Evolutionary conservation across 106 monocot genomes (phyloP), one percentile per base, ranked within the genome.

Genomic region (Acorus gramineus): DNA sequence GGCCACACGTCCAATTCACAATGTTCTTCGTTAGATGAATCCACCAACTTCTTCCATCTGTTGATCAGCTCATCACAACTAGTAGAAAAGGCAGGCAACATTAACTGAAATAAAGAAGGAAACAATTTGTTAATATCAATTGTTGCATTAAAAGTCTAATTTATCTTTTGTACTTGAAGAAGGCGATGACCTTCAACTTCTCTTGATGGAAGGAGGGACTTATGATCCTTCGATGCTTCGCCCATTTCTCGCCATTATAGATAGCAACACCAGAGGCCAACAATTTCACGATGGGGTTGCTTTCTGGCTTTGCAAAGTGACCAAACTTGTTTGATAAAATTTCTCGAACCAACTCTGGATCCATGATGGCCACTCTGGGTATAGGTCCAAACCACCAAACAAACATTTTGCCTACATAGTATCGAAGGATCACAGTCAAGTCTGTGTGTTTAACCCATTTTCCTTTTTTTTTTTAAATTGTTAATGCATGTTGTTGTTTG

Each of bases 141-240:
- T 28, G 28, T 28, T 28, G 28, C 28, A 28, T 28, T 28, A 28
- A 28, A 28, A 28, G 28, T 28, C 28, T 28, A 28, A 28, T 28
- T 28, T 28, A 28, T 28, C 28, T 28, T 28, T 28, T 28, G 28
- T 28, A 28, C 28, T 28, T 28, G 28, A 28, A 28, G 28, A 28
- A 28, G 1, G 28, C 28, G 28, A 28, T 47, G 81, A 92, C 92
- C 87, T 87, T 87, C 9, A 92, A 61, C 59, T 88, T 92, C 47
- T 87, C 87, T 4, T 80, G 45, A 62, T 87, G 92, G 65, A 92
- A 92, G 53, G 87, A 87, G 13, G 92, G 92, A 66, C 82, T 92
- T 4, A 92, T 60, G 46, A 92, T 88, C 44, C 73, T 82, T 56
- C 87, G 61, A 52, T 85, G 87, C 44, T 63, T 82, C n/a, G 71